These are phyloP conservation scores for Cyclotella atomus DNA, from an alignment of 108 stramenopile genomes.

Conservation along the genomic window DNA sequence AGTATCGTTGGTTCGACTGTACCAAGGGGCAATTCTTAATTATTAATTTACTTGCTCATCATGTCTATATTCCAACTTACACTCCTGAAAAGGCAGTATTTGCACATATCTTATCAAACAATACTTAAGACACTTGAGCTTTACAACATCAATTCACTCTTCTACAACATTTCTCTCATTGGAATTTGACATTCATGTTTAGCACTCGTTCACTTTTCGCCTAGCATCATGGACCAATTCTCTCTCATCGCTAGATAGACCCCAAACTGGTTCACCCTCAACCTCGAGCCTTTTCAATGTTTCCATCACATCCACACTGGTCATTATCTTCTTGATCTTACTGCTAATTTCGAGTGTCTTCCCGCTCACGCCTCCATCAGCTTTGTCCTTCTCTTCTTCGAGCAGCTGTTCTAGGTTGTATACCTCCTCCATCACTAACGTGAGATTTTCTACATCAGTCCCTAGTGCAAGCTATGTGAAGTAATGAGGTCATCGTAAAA, in stretches of 20 bases:
- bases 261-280: constrained; percentile 79
- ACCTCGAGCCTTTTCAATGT: constrained; percentile 69
- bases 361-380: constrained; percentile 37
- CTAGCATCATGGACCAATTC: constrained; percentile 68
- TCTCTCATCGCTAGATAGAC: constrained; percentile 61
- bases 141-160: too few species aligned
- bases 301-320: constrained; percentile 55
- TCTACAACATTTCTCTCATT: too few species aligned
- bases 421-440: constrained; percentile 61
- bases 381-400: constrained; percentile 36
- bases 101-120: too few species aligned
- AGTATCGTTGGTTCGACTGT: too few species aligned
- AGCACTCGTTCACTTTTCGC: constrained; percentile 68
- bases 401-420: constrained; percentile 54
- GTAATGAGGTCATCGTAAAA: not conserved
- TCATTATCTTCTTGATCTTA: constrained; percentile 75
- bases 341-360: constrained; percentile 54
- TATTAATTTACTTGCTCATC: too few species aligned
- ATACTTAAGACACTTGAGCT: too few species aligned
- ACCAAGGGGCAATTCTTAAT: too few species aligned
- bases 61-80: too few species aligned
- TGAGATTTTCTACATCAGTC: constrained; percentile 61
- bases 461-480: constrained; percentile 45
- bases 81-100: too few species aligned
- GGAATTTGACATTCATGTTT: too few species aligned